These are phyloP conservation scores for Ascoidea tarda DNA, from an alignment of 805 yeast genomes.

Conservation along the genomic window DNA sequence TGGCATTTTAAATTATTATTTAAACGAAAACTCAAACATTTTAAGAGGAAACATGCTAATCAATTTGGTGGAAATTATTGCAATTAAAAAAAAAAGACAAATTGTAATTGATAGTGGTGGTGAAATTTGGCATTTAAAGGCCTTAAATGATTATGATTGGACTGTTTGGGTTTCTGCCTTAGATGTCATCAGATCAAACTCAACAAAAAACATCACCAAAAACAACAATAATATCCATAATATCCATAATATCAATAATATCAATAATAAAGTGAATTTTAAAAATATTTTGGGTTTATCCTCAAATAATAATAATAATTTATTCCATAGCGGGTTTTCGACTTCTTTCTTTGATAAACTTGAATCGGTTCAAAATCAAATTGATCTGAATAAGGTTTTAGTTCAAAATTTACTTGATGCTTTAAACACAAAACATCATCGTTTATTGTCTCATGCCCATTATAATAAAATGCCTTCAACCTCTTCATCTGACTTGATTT, in stretches of 20 bases:
- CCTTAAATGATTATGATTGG: slow-evolving; percentile 52
- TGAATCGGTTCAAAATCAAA: too few relatives aligned
- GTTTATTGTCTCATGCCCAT: too few relatives aligned
- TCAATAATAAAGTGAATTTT: neutral
- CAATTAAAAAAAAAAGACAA: slow-evolving; percentile 50
- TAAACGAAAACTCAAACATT: slow-evolving; percentile 53
- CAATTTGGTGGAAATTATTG: slow-evolving; percentile 67
- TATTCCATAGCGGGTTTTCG: neutral
- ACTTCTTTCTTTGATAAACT: too few relatives aligned
- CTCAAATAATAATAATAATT: slow-evolving; percentile 1
- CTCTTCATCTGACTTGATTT: too few relatives aligned
- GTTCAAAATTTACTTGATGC: too few relatives aligned
- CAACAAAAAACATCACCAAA: neutral
- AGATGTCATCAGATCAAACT: slow-evolving; percentile 23
- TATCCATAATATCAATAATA: neutral
- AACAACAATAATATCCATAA: neutral
- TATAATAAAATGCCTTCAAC: too few relatives aligned
- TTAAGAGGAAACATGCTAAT: slow-evolving; percentile 90
- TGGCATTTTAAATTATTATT: slow-evolving; percentile 72
- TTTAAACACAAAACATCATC: too few relatives aligned
- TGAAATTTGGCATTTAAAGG: slow-evolving; percentile 84
- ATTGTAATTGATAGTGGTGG: slow-evolving; percentile 86
- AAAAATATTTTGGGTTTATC: neutral
- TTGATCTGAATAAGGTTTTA: too few relatives aligned
- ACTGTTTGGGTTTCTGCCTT: slow-evolving; percentile 75